These are phyloP conservation scores for Magnaporthiopsis incrustans DNA, from an alignment of 2,329 filamentous ascomycete species.

Conservation along the genomic window DNA sequence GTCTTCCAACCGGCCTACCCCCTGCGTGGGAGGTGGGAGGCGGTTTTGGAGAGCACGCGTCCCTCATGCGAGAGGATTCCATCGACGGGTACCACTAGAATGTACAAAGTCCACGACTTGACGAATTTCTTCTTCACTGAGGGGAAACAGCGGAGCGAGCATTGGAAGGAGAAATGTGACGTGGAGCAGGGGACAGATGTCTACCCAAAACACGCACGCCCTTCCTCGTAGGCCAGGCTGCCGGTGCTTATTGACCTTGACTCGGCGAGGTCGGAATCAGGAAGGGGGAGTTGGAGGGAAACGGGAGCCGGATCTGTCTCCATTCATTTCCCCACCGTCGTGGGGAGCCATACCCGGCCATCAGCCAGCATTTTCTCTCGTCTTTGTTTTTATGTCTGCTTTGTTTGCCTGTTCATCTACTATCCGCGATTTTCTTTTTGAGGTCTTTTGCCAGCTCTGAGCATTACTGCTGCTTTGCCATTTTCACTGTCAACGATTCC, in stretches of 20 bases:
- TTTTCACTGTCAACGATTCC: neutral
- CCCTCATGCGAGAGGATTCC: neutral
- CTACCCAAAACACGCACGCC: neutral
- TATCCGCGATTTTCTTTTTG: neutral
- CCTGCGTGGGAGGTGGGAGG: no score
- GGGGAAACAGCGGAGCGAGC: neutral
- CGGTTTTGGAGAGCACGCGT: neutral
- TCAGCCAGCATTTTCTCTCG: neutral
- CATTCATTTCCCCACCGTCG: neutral
- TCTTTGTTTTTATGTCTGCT: neutral
- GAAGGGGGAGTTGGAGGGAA: neutral
- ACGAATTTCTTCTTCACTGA: constrained; percentile 6
- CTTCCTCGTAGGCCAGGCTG: neutral
- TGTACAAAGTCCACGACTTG: constrained; percentile 13
- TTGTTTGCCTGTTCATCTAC: neutral
- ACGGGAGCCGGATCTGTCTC: neutral
- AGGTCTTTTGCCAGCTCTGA: neutral
- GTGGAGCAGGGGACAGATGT: neutral
- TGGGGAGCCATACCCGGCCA: neutral
- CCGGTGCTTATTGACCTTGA: neutral
- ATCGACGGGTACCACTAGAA: constrained; percentile 3
- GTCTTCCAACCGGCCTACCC: neutral
- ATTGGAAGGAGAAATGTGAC: neutral
- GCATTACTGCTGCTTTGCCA: neutral
- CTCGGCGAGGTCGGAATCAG: neutral